Conservation (phyloP, 306 rosid species). For the Lablab purpureus region DNA sequence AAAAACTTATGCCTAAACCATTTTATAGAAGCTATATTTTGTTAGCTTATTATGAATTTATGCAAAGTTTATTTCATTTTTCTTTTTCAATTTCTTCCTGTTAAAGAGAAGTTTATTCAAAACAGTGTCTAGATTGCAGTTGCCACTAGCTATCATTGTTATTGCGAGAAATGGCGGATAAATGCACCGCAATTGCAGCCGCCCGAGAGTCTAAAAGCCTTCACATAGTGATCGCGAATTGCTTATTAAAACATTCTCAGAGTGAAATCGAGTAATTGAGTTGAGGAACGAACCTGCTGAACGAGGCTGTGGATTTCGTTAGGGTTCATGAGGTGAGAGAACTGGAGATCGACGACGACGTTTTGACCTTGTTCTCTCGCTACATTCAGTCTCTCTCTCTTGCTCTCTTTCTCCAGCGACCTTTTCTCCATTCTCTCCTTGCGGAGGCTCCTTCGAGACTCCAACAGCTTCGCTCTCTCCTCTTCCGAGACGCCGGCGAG, state of each 20-base stretch:
- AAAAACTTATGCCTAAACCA: neutral
- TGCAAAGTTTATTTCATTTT: too few species aligned
- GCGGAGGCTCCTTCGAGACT: conserved; percentile 66
- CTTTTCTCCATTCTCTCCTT: conserved; percentile 87
- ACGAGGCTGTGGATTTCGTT: conserved; percentile 85
- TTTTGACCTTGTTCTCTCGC: conserved; percentile 75
- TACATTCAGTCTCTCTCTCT: conserved; percentile 59
- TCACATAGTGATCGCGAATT: neutral
- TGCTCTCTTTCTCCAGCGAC: conserved; percentile 64
- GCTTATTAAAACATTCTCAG: too few species aligned
- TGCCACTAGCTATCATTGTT: too few species aligned
- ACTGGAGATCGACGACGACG: conserved; percentile 79
- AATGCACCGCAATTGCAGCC: too few species aligned
- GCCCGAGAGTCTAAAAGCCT: too few species aligned
- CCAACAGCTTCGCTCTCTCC: conserved; percentile 72
- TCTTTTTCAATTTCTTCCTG: neutral
- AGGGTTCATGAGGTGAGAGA: conserved; percentile 79
- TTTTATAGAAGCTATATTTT: neutral
- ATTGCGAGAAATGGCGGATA: too few species aligned
- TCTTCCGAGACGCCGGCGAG: conserved; percentile 63
- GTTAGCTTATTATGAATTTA: neutral
- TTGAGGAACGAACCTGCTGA: conserved; percentile 65
- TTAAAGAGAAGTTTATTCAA: neutral
- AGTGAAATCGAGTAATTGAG: neutral
- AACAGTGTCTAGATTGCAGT: too few species aligned